These are phyloP conservation scores for Candida vartiovaarae DNA, from an alignment of 805 yeast species.

Conservation along the genomic window DNA sequence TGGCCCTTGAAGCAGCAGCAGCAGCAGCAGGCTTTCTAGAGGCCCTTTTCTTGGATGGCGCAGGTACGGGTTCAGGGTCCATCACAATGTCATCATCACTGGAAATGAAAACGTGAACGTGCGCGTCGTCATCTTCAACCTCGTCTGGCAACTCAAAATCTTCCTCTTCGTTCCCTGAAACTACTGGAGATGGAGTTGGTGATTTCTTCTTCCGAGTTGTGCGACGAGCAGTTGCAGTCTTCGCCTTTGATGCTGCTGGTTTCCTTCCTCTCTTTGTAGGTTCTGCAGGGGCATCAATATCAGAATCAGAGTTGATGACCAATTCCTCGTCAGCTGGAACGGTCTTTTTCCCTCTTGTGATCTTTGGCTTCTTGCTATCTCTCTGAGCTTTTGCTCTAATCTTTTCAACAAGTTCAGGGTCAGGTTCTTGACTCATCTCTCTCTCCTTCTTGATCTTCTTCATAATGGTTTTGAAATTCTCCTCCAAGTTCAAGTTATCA, in stretches of 20 bases:
- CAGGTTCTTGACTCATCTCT: slow-evolving; percentile 2
- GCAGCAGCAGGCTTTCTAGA: not conserved
- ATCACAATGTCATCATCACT: not conserved
- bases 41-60: not conserved
- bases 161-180: not conserved
- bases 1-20: not conserved
- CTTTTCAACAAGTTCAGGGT: not conserved
- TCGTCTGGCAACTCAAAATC: not conserved
- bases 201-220: not conserved
- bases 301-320: not conserved
- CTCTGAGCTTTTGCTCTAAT: not conserved
- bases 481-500: slow-evolving; percentile 32
- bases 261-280: not conserved
- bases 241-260: not conserved
- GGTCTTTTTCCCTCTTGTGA: not conserved
- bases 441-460: slow-evolving; percentile 33
- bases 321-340: not conserved
- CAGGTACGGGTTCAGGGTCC: not conserved
- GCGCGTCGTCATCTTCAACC: no score
- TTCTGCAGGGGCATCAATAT: not conserved
- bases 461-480: slow-evolving; percentile 38
- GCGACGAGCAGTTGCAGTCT: not conserved
- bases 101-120: not conserved
- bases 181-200: not conserved
- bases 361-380: not conserved